Percentiles rank a stretch among this genome's conserved stretches.
These are phyloP conservation scores for Dalbergia cochinchinensis DNA, from an alignment of 306 rosid species.

Conservation along the genomic window DNA sequence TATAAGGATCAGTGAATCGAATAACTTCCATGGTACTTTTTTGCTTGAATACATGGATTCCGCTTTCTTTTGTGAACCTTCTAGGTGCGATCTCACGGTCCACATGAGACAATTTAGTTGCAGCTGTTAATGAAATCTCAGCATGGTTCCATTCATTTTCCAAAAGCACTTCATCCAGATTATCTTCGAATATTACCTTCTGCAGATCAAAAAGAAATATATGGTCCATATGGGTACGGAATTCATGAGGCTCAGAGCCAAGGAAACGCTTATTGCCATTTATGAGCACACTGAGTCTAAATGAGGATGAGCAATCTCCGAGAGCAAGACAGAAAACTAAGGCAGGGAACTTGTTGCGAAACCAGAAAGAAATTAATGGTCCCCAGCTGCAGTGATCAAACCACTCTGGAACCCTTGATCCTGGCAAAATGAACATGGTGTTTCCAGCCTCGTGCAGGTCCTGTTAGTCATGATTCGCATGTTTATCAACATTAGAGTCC, in stretches of 20 bases:
- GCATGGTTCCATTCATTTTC: background rate
- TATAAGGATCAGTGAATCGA: background rate
- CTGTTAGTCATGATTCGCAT: background rate
- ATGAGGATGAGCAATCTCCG: background rate
- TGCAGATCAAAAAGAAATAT: background rate
- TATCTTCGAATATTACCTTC: no score
- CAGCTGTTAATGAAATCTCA: background rate
- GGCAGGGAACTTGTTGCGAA: background rate
- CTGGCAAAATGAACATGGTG: background rate
- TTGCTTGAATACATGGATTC: background rate
- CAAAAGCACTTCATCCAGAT: background rate
- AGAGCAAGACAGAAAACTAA: background rate
- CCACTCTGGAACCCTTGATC: constrained; percentile 7
- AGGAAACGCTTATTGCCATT: background rate
- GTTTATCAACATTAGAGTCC: background rate
- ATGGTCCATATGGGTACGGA: background rate
- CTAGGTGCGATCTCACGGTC: background rate
- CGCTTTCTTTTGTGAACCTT: background rate
- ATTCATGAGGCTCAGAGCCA: no score
- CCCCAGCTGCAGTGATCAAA: background rate
- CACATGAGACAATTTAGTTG: no score
- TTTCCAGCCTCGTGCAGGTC: background rate
- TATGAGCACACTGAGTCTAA: background rate
- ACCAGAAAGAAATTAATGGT: background rate
- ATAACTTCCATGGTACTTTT: background rate